Percentiles rank a stretch among this genome's conserved stretches.
These are phyloP conservation scores for Fraxinus greggii DNA, from an alignment of 305 asterid genomes.

Conservation along the genomic window DNA sequence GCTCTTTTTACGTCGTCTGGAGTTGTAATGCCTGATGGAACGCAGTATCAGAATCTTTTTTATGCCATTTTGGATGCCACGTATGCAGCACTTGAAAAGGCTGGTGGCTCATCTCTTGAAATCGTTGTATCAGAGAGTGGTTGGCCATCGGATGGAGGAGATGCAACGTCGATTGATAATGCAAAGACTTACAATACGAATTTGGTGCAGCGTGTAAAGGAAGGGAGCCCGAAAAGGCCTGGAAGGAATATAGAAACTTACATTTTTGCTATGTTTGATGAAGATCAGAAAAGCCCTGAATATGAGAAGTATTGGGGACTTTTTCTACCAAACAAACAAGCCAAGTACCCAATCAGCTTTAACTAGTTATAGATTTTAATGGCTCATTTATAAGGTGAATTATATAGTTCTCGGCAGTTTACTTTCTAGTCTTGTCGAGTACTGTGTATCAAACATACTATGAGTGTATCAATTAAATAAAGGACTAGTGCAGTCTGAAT, in stretches of 20 bases:
- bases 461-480: neutral
- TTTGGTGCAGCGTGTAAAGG: constrained; percentile 30
- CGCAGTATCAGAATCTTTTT: constrained; percentile 38
- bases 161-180: constrained; percentile 30
- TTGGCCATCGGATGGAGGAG: constrained; percentile 63
- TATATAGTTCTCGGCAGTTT: neutral
- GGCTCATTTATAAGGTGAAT: neutral
- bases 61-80: constrained; percentile 47
- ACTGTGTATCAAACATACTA: neutral
- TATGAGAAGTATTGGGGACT: constrained; percentile 53
- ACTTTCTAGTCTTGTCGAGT: neutral
- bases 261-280: constrained; percentile 53
- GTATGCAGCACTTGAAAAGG: constrained; percentile 45
- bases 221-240: constrained; percentile 61
- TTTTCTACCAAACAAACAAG: constrained; percentile 32
- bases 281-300: constrained; percentile 45
- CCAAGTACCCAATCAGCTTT: constrained; percentile 32
- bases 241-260: constrained; percentile 46
- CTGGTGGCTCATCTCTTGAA: constrained; percentile 38
- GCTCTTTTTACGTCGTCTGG: constrained; percentile 41
- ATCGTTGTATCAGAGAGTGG: constrained; percentile 64
- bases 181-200: constrained; percentile 43
- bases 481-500: neutral
- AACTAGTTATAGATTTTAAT: neutral
- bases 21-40: constrained; percentile 37